phyloP scores from a whole-genome alignment of 305 asterid species.

The Fraxinus baroniana region DNA sequence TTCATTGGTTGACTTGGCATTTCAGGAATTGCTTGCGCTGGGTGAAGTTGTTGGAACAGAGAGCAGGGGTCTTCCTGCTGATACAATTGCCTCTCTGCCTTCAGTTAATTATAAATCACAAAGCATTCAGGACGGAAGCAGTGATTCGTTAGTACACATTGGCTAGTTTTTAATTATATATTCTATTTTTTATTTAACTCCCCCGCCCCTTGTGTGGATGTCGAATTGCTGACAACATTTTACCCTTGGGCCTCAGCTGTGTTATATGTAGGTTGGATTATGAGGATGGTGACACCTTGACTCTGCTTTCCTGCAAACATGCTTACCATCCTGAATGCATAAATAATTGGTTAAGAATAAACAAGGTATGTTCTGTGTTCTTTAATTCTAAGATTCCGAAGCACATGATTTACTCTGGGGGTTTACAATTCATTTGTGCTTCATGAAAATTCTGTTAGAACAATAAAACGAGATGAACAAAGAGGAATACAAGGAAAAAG shows the following conservation, averaged over 20 bases:
- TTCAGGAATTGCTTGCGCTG: constrained; percentile 81
- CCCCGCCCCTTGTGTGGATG: not conserved
- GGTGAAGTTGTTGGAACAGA: constrained; percentile 91
- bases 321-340: constrained; percentile 82
- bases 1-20: constrained; percentile 25
- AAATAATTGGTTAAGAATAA: constrained; percentile 75
- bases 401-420: not conserved
- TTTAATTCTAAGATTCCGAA: not conserved
- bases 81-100: constrained; percentile 74
- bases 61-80: constrained; percentile 88
- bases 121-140: constrained; percentile 49
- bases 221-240: constrained; percentile 11
- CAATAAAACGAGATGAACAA: not conserved
- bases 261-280: constrained; percentile 90
- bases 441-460: not conserved
- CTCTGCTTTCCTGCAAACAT: constrained; percentile 82
- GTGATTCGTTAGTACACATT: constrained; percentile 64
- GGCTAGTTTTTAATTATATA: constrained; percentile 14
- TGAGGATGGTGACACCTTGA: constrained; percentile 79
- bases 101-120: constrained; percentile 57
- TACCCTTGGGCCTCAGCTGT: constrained; percentile 49
- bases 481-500: not conserved
- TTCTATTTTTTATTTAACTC: not conserved
- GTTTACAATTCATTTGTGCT: not conserved
- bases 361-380: constrained; percentile 52